Base-by-base conservation (phyloP, 2,329 filamentous ascomycete genomes). In the Pseudopyricularia javanii region DNA sequence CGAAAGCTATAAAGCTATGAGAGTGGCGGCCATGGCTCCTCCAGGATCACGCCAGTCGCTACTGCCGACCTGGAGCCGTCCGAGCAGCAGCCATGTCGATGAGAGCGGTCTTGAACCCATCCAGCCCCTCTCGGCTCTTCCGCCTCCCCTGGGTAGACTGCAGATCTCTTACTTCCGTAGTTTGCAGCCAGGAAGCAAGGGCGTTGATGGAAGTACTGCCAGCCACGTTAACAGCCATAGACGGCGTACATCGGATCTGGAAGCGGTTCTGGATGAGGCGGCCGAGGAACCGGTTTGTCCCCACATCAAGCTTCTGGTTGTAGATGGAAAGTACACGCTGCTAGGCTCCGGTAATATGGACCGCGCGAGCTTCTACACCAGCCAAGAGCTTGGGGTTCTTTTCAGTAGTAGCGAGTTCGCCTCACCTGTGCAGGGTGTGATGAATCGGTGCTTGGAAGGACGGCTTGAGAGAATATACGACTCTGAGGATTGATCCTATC, bases 281-380 rank as follows among this genome's bases (percentile, higher is more conserved):
- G 63, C 62, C 0, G 71, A 76, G 17, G 81, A 87, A 60, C 85
- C 86, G 0, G 79, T 85, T 2, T 82, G 88, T 52, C 83, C 82
- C 4, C 88, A 94, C 67, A 71, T 91, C 54, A 94, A 94, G 66
- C 74, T 90, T 62, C 85, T 80, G 1, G 74, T 90, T 52, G 77
- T 91, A 3, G 88, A 94, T 63, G 73, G 73, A 1, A 72, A 81
- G 56, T 79, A 82, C 20, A 72, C 83, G 1, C 73, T 93, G 1
- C 68, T 93, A 3, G 88, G 88, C 0, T 91, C 86, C 17, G 88
- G 87, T 1, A 94, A 94, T 63, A 80, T 91, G 74, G 88, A 94
- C 67, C 78, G 88, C 1, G 87, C 88, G 7, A 91, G 86, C 63
- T 93, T 86, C 86, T 91, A 80, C 66, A 93, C 88, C 5, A 91